Percentiles rank a stretch among this genome's conserved stretches.
phyloP scores from a whole-genome alignment of 1,284 basidiomycete genomes.

The Agroathelia rolfsii region DNA sequence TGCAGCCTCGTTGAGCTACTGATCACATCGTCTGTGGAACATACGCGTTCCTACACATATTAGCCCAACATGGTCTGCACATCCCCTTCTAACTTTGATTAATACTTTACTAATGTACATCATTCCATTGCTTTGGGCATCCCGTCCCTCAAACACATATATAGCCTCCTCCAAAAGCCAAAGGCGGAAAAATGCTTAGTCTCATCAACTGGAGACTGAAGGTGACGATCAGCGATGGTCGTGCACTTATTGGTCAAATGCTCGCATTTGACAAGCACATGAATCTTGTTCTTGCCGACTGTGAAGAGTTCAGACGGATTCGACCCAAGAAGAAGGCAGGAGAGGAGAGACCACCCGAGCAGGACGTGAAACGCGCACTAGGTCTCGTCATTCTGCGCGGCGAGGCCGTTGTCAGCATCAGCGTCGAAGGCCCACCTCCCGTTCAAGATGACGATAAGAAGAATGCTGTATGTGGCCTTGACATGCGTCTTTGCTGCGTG shows the following conservation, averaged over 20 bases:
- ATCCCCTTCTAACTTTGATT: no score
- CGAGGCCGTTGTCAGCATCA: constrained; percentile 92
- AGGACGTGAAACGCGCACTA: constrained; percentile 93
- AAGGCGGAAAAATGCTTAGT: constrained; percentile 95
- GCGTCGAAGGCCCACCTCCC: constrained; percentile 94
- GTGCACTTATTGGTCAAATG: constrained; percentile 94
- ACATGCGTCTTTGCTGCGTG: constrained; percentile 13
- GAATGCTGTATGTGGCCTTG: constrained; percentile 39
- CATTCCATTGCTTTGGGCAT: no score
- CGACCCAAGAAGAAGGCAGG: constrained; percentile 79
- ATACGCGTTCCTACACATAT: no score
- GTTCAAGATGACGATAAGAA: constrained; percentile 85
- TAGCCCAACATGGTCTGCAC: no score
- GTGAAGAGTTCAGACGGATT: constrained; percentile 89
- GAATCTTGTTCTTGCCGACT: constrained; percentile 97
- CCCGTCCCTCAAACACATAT: no score
- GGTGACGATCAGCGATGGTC: constrained; percentile 96
- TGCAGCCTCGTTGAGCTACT: no score
- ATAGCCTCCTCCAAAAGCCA: constrained; percentile 87
- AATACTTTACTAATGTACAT: no score
- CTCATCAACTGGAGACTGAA: constrained; percentile 97
- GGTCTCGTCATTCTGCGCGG: constrained; percentile 95
- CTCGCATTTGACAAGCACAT: constrained; percentile 99
- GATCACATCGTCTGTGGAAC: no score
- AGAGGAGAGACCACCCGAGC: constrained; percentile 72